phyloP scores from a whole-genome alignment of 148 eudicot species.

The Dysphania ambrosioides region DNA sequence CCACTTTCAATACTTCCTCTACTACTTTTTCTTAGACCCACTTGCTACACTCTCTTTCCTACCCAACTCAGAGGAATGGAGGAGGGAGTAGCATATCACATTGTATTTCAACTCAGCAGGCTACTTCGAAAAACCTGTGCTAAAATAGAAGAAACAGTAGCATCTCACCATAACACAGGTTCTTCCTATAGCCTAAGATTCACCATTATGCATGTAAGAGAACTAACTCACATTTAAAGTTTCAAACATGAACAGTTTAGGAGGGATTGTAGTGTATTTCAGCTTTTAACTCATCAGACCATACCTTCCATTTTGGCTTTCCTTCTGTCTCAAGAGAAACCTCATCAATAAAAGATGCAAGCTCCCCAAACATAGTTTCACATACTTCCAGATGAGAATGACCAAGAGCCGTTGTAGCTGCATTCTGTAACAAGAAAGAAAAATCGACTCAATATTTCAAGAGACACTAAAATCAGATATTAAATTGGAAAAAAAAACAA shows the following conservation, averaged over 20 bases:
- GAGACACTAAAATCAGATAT: not conserved
- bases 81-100: no score
- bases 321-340: constrained; percentile 85
- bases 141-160: not conserved
- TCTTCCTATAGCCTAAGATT: not conserved
- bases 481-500: not conserved
- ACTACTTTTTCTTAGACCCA: no score
- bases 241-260: not conserved
- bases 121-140: not conserved
- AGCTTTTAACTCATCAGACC: constrained; percentile 13
- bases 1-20: no score
- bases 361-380: constrained; percentile 92
- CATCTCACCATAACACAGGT: not conserved
- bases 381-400: constrained; percentile 92
- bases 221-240: not conserved
- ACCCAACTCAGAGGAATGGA: no score
- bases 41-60: no score
- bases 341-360: constrained; percentile 85
- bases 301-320: constrained; percentile 99
- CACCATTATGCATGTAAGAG: not conserved
- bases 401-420: constrained; percentile 98
- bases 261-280: not conserved
- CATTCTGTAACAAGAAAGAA: constrained; percentile 55
- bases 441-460: constrained; percentile 9
- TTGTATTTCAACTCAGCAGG: no score